Evolutionary conservation across 345 rosid species (phyloP).

Genomic region (Carallia brachiata): DNA sequence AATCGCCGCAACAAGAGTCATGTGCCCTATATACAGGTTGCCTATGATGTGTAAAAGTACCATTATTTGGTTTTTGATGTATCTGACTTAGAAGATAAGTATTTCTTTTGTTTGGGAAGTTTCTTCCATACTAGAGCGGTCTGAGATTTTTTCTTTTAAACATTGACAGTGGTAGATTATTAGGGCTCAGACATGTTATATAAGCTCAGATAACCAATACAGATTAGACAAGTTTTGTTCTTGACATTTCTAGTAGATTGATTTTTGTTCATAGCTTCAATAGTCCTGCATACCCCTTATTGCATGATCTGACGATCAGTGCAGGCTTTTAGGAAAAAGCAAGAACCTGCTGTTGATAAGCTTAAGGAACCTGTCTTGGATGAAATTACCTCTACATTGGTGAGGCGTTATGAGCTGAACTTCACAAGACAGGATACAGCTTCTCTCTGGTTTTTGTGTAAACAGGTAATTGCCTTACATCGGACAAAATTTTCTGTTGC

Average conservation of each 20-base stretch:
- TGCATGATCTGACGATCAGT: constrained; percentile 13
- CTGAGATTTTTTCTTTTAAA: not conserved
- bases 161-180: no score
- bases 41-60: no score
- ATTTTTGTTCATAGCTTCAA: not conserved
- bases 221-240: not conserved
- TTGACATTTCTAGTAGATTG: not conserved
- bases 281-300: not conserved
- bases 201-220: no score
- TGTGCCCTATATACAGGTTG: no score
- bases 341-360: constrained; percentile 67
- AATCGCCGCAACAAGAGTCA: no score
- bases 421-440: constrained; percentile 73
- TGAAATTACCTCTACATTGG: constrained; percentile 64
- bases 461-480: constrained; percentile 53
- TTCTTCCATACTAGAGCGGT: not conserved
- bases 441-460: constrained; percentile 92
- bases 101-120: not conserved
- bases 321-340: constrained; percentile 57
- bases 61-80: no score
- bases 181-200: not conserved
- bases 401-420: constrained; percentile 50
- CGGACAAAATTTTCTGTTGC: not conserved
- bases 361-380: constrained; percentile 81
- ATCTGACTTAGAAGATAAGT: not conserved